These are phyloP conservation scores for Leccinum ochraceum DNA, from an alignment of 768 basidiomycete species.

Conservation along the genomic window DNA sequence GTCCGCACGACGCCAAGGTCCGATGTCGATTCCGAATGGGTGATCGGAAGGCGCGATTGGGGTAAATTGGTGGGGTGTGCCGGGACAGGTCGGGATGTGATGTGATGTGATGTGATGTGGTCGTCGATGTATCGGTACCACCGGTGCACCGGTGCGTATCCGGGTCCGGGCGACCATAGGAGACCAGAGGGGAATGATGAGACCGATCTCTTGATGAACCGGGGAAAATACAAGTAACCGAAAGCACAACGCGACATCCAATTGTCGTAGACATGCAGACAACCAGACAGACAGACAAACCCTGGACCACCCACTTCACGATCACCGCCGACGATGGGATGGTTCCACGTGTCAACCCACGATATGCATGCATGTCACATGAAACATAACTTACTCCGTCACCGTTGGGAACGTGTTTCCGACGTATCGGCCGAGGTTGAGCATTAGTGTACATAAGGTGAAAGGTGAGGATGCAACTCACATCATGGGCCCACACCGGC, in stretches of 20 bases:
- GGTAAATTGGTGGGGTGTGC: background rate
- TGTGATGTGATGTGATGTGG: background rate
- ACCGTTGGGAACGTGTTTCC: constrained; percentile 2
- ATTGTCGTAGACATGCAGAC: background rate
- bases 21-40: background rate
- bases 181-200: too few relatives aligned
- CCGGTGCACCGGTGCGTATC: background rate
- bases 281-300: background rate
- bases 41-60: constrained; percentile 5
- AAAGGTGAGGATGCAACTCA: background rate
- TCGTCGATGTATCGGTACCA: background rate
- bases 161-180: background rate
- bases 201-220: background rate
- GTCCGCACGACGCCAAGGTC: constrained; percentile 4
- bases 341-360: background rate
- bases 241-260: background rate
- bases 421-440: constrained; percentile 3
- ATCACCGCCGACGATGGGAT: background rate
- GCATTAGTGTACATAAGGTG: background rate
- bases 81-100: background rate
- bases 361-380: constrained; percentile 1
- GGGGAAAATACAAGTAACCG: constrained; percentile 5
- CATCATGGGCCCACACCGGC: background rate
- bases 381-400: background rate
- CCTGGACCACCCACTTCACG: background rate